Evolutionary conservation across 1,139 yeast genomes (phyloP).

Genomic region (Yamadazyma friedrichii): DNA sequence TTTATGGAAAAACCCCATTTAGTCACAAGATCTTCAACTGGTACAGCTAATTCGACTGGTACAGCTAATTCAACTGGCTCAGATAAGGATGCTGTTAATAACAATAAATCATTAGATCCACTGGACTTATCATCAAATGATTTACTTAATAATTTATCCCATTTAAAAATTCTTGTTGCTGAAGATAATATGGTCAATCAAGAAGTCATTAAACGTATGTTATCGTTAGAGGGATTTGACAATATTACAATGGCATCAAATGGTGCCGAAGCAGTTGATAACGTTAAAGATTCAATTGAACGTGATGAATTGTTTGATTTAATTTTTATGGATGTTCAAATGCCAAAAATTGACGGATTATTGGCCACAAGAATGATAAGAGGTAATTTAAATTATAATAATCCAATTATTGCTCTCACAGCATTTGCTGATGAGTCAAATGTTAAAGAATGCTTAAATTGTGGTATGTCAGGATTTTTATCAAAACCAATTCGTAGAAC

Average conservation of each 20-base stretch:
- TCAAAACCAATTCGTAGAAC: slow-evolving; percentile 82
- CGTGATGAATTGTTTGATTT: slow-evolving; percentile 53
- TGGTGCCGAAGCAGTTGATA: slow-evolving; percentile 83
- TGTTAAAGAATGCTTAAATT: slow-evolving; percentile 69
- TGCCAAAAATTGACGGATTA: slow-evolving; percentile 91
- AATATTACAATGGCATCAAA: slow-evolving; percentile 78
- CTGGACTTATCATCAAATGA: slow-evolving; percentile 20
- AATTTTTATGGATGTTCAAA: slow-evolving; percentile 94
- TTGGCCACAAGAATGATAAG: slow-evolving; percentile 77
- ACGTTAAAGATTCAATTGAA: slow-evolving; percentile 51
- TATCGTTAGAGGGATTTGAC: slow-evolving; percentile 71
- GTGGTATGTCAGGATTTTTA: slow-evolving; percentile 87
- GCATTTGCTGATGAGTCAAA: slow-evolving; percentile 92
- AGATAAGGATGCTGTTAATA: background rate
- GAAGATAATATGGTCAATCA: slow-evolving; percentile 93
- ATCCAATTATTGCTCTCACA: slow-evolving; percentile 89
- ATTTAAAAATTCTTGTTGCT: slow-evolving; percentile 73
- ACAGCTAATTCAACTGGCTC: background rate
- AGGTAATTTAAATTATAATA: slow-evolving; percentile 56
- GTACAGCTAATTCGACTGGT: slow-evolving; percentile 44
- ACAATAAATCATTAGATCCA: slow-evolving; percentile 15
- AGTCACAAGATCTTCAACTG: slow-evolving; percentile 52
- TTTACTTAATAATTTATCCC: slow-evolving; percentile 27
- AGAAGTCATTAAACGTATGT: slow-evolving; percentile 84
- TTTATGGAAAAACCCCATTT: slow-evolving; percentile 45